phyloP scores from a whole-genome alignment of 176 grass and related monocot genomes.

The Aegilops speltoides region DNA sequence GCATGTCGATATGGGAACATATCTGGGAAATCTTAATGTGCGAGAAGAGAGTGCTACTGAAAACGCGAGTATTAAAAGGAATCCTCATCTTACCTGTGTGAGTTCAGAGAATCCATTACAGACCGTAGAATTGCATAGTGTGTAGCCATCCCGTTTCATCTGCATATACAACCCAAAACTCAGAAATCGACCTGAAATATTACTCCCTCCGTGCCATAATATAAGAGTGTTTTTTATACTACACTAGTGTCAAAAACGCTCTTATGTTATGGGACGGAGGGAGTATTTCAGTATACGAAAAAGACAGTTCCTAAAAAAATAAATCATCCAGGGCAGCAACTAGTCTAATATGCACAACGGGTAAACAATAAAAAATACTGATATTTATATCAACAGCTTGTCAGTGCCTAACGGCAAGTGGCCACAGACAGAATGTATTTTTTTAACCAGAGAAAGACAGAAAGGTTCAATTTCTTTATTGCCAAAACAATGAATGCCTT shows the following conservation, averaged over 20 bases:
- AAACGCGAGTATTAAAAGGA: background rate
- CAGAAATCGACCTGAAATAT: background rate
- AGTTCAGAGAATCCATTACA: slow-evolving; percentile 25
- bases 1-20: background rate
- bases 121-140: slow-evolving; percentile 16
- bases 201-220: no score
- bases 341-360: background rate
- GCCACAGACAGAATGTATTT: background rate
- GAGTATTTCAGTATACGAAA: background rate
- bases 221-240: no score
- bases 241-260: no score
- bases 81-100: background rate
- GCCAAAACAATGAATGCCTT: background rate
- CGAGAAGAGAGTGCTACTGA: background rate
- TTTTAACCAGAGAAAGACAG: background rate
- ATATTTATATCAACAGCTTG: background rate
- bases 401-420: background rate
- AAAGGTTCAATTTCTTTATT: background rate
- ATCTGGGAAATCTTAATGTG: background rate
- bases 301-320: background rate
- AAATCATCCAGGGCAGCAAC: background rate
- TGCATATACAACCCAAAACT: slow-evolving; percentile 19
- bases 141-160: slow-evolving; percentile 63
- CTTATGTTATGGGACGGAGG: no score
- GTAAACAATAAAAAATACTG: background rate